Evolutionary conservation across 192 early-diverging fungal genomes (phyloP).

Genomic region (Coemansia sp.): DNA sequence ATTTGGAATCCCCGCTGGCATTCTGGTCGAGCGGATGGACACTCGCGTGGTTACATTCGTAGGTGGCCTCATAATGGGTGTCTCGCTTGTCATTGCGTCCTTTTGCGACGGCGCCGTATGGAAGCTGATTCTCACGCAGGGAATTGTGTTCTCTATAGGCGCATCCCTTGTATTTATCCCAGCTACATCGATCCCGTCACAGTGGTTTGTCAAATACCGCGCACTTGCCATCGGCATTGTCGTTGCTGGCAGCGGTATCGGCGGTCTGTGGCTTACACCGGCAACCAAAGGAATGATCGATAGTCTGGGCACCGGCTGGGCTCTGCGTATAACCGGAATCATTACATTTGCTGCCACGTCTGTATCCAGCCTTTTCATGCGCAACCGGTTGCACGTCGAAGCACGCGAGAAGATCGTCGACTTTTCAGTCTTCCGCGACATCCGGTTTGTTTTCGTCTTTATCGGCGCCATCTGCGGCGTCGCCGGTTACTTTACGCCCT

Average conservation of each 20-base stretch:
- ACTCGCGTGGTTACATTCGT: constrained; percentile 49
- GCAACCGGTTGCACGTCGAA: constrained; percentile 17
- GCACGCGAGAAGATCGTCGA: constrained; percentile 44
- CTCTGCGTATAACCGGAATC: constrained; percentile 55
- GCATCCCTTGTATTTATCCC: constrained; percentile 54
- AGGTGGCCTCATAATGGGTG: constrained; percentile 55
- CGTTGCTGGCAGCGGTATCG: constrained; percentile 56
- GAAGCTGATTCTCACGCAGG: constrained; percentile 61
- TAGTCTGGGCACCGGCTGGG: constrained; percentile 53
- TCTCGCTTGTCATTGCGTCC: constrained; percentile 54
- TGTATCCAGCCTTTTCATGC: constrained; percentile 47
- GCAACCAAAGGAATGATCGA: constrained; percentile 47
- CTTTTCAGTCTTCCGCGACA: constrained; percentile 44
- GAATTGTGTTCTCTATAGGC: constrained; percentile 54
- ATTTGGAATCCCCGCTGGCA: constrained; percentile 49
- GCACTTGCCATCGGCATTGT: constrained; percentile 56
- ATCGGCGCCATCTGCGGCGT: constrained; percentile 38
- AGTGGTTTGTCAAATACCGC: constrained; percentile 55
- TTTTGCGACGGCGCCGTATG: constrained; percentile 58
- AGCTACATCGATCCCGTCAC: constrained; percentile 52
- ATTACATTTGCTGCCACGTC: constrained; percentile 44
- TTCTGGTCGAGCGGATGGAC: constrained; percentile 55
- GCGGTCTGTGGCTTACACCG: constrained; percentile 55
- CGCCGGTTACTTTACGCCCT: constrained; percentile 61
- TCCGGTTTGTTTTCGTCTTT: constrained; percentile 46